These are phyloP conservation scores for Dothistroma septosporum DNA, from an alignment of 2,329 filamentous ascomycete species.

Conservation along the genomic window DNA sequence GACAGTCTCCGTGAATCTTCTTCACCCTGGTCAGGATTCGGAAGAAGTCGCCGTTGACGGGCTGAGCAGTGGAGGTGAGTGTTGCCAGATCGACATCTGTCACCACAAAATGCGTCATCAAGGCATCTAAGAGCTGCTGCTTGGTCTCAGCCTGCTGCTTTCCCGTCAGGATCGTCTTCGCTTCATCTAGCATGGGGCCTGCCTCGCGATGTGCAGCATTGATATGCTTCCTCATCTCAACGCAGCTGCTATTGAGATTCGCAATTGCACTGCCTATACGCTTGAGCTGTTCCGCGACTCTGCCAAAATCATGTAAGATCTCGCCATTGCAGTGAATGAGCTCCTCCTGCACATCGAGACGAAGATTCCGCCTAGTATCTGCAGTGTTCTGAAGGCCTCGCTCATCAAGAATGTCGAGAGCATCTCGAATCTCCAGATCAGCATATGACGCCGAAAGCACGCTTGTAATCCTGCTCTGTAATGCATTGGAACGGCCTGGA, in stretches of 20 bases:
- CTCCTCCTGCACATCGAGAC: slow-evolving; percentile 82
- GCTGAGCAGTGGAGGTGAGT: slow-evolving; percentile 73
- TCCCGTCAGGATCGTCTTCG: slow-evolving; percentile 66
- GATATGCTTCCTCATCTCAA: slow-evolving; percentile 75
- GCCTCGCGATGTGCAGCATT: slow-evolving; percentile 71
- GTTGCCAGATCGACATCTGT: slow-evolving; percentile 73
- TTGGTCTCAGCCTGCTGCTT: slow-evolving; percentile 73
- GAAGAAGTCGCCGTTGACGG: slow-evolving; percentile 84
- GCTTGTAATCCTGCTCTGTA: slow-evolving; percentile 76
- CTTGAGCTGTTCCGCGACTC: slow-evolving; percentile 86
- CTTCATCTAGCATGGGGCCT: slow-evolving; percentile 69
- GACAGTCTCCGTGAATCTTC: slow-evolving; percentile 81
- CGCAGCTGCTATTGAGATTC: slow-evolving; percentile 73
- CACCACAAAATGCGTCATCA: slow-evolving; percentile 78
- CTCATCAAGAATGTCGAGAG: slow-evolving; percentile 71
- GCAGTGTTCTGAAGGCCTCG: slow-evolving; percentile 68
- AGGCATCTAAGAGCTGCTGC: slow-evolving; percentile 70
- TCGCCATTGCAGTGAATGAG: slow-evolving; percentile 89
- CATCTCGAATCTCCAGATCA: slow-evolving; percentile 85
- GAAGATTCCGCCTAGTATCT: slow-evolving; percentile 72
- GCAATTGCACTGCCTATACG: slow-evolving; percentile 76
- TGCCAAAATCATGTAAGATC: slow-evolving; percentile 81
- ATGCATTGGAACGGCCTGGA: slow-evolving; percentile 54
- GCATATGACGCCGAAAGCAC: slow-evolving; percentile 90
- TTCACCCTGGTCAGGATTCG: slow-evolving; percentile 71